Evolutionary conservation across 768 basidiomycete genomes (phyloP), one percentile per base, ranked within the genome.

Genomic region (Amanita thiersii): DNA sequence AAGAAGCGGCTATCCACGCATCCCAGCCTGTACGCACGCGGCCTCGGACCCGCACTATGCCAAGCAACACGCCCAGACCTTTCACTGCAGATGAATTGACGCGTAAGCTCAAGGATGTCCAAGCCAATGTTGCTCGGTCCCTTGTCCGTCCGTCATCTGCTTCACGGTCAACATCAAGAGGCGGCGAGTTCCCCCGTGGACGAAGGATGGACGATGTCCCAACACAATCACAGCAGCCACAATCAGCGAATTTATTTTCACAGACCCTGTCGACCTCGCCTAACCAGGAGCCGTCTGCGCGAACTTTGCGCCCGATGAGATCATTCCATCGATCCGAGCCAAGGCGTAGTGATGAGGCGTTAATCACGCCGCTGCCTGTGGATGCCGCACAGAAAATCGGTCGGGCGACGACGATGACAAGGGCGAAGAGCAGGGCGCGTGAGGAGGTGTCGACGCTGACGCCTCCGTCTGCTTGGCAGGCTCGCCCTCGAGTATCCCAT

Each of bases 11-110:
- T 12, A 42, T 47, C 4, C 37, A 37, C 33, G 52, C 50, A 25
- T 14, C 28, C 53, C 31, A 39, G 44, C 39, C 47, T 11, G 43
- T 47, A 6, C 48, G 47, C 1, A 57, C 52, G 11, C 67, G 73
- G 2, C 60, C 64, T 39, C 63, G 72, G 26, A 71, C 66, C 8
- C 58, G 62, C 52, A 72, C 72, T 6, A 49, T 74, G 31, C 68
- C 69, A 19, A 58, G 66, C 29, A 62, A 60, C 20, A 50, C 61
- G 17, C 45, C 50, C 3, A 63, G 58, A 21, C 54, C 63, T 1
- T 75, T 82, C 45, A 65, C 74, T 2, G 59, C 69, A 5, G 78
- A 81, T 28, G 81, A 82, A 45, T 60, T 86, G 46, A 66, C 74
- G 11, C 65, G 61, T 53, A 78, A 75, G 56, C 59, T 86, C 43